Base-by-base conservation (phyloP, 805 yeast species). In the Nematodospora valgi region DNA sequence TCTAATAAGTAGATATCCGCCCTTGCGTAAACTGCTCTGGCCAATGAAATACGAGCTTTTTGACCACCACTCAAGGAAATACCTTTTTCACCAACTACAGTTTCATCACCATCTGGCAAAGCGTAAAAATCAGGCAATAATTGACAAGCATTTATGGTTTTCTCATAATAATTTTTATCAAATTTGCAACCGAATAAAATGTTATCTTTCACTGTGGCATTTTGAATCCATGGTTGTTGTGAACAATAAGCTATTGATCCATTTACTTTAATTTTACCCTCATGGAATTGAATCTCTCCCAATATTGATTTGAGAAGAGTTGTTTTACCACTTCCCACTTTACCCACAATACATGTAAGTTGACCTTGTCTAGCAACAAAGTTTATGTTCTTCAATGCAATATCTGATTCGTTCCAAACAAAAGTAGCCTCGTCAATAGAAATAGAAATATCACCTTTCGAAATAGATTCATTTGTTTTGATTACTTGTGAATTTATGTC, bases 21-120 rank as follows among this genome's bases (percentile, higher is more conserved):
- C 30, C 62, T 53, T 4, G 68, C 46, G 38, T 64, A 64, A 5
- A 64, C 67, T 3, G 69, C 69, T 39, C 70, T 48, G 2, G 70
- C 70, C 26, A 64, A 49, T 4, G 69, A 54, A 21, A 64, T 46
- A 19, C 70, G 48, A 3, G 70, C 70, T 38, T 64, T 64, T 40
- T 64, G 69, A n/a, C 70, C 70, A 3, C 70, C 70, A 32, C 66
- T 58, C 18, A 64, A 46, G 1, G 70, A 60, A 20, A 64, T 61
- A 19, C 70, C 70, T 43, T 64, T 64, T 35, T 64, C 69, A 2
- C 70, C 70, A 9, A 64, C 69, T 25, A 58, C 51, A 13, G 69
- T 64, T 29, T 41, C 48, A 45, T 64, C 69, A 13, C 64, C 68
- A 42, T 64, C 68, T 3, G 69, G 64, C 30, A 63, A 53, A 3